Evolutionary conservation across 148 eudicot species (phyloP).

Genomic region (Silene uniflora): DNA sequence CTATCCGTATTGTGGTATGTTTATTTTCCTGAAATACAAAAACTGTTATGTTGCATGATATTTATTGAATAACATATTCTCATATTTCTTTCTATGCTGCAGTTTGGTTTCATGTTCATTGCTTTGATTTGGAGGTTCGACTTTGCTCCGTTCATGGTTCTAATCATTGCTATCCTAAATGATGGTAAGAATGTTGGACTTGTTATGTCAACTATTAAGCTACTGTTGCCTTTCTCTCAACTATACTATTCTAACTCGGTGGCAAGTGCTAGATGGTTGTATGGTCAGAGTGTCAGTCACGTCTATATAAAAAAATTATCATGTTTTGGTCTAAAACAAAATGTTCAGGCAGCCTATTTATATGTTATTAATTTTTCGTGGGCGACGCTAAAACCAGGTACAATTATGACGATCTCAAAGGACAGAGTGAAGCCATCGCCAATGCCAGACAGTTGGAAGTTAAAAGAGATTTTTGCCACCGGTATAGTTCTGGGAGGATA

Average conservation of each 20-base stretch:
- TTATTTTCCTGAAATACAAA: not conserved
- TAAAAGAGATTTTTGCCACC: constrained; percentile 64
- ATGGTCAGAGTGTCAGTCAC: too few species aligned
- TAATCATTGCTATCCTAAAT: constrained; percentile 64
- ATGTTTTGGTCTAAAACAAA: too few species aligned
- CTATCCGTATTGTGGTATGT: constrained; percentile 71
- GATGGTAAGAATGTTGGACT: constrained; percentile 39
- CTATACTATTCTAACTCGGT: not conserved
- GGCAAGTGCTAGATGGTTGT: not conserved
- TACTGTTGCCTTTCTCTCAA: not conserved
- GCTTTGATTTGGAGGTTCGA: constrained; percentile 74
- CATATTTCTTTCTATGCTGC: constrained; percentile 15
- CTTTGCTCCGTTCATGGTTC: constrained; percentile 72
- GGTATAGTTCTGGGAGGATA: constrained; percentile 71
- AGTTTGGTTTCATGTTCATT: constrained; percentile 70
- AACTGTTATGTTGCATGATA: not conserved
- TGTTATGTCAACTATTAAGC: not conserved
- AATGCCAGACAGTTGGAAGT: constrained; percentile 67
- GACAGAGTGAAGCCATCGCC: constrained; percentile 80
- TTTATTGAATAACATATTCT: constrained; percentile 7
- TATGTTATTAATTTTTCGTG: not conserved
- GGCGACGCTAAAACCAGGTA: constrained; percentile 32
- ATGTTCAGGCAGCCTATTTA: too few species aligned
- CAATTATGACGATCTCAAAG: constrained; percentile 77
- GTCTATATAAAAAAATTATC: too few species aligned